Evolutionary conservation across 1,284 basidiomycete genomes (phyloP).

Genomic region (Gomphus bonarii): DNA sequence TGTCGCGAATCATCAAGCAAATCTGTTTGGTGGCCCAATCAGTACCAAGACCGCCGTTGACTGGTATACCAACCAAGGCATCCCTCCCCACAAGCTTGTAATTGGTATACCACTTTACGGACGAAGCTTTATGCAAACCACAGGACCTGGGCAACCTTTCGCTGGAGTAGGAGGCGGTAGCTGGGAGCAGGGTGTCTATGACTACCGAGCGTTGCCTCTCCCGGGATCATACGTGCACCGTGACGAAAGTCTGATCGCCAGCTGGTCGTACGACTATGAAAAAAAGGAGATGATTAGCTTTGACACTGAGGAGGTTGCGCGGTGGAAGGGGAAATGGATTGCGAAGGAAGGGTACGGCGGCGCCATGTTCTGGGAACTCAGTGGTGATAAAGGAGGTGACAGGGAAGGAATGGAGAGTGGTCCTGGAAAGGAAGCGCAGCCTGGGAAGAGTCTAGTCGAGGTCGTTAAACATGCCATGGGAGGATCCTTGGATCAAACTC

Average conservation of each 20-base stretch:
- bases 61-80: constrained; percentile 66
- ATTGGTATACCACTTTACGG: constrained; percentile 89
- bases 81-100: constrained; percentile 73
- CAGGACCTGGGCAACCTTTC: constrained; percentile 73
- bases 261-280: constrained; percentile 62
- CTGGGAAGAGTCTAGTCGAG: constrained; percentile 52
- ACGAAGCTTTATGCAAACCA: constrained; percentile 80
- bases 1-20: constrained; percentile 82
- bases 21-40: constrained; percentile 60
- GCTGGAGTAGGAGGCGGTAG: constrained; percentile 64
- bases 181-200: constrained; percentile 76
- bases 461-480: constrained; percentile 72
- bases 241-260: constrained; percentile 50
- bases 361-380: constrained; percentile 83
- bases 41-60: constrained; percentile 61
- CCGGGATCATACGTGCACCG: constrained; percentile 52
- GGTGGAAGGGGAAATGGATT: constrained; percentile 71
- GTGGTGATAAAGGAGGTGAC: constrained; percentile 60
- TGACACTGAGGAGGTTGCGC: constrained; percentile 60
- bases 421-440: constrained; percentile 48
- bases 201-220: constrained; percentile 69
- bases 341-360: constrained; percentile 59
- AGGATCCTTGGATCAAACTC: constrained; percentile 40
- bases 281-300: constrained; percentile 73
- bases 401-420: constrained; percentile 65